These are phyloP conservation scores for Ceratocystis colombiana DNA, from an alignment of 2,329 filamentous ascomycete species.

Conservation along the genomic window DNA sequence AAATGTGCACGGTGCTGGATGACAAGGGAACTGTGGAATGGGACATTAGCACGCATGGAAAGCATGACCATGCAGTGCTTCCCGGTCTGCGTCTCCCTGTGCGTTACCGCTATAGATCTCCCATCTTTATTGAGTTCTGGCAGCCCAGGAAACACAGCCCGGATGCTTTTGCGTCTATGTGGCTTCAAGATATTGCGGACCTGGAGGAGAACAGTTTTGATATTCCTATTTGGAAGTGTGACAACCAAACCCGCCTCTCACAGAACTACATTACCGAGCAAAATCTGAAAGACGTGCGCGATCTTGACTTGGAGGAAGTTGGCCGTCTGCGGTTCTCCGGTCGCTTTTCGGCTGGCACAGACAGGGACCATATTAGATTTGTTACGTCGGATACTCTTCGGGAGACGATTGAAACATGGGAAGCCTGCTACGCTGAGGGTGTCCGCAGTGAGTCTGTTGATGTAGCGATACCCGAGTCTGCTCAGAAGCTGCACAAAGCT, in stretches of 20 bases:
- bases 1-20: slow-evolving; percentile 15
- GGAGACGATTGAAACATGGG: slow-evolving; percentile 91
- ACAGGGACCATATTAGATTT: slow-evolving; percentile 73
- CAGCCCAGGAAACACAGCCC: slow-evolving; percentile 56
- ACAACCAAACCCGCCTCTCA: slow-evolving; percentile 62
- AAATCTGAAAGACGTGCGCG: slow-evolving; percentile 59
- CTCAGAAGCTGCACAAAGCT: slow-evolving; percentile 69
- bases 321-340: slow-evolving; percentile 72
- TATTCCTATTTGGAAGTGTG: slow-evolving; percentile 82
- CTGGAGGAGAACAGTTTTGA: slow-evolving; percentile 67
- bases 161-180: slow-evolving; percentile 68
- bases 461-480: slow-evolving; percentile 59
- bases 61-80: slow-evolving; percentile 29
- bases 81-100: slow-evolving; percentile 64
- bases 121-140: slow-evolving; percentile 80
- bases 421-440: slow-evolving; percentile 80
- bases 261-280: slow-evolving; percentile 87
- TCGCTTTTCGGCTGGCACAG: slow-evolving; percentile 81
- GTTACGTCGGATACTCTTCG: slow-evolving; percentile 78
- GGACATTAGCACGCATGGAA: slow-evolving; percentile 39
- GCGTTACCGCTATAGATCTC: slow-evolving; percentile 79
- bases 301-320: slow-evolving; percentile 66
- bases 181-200: slow-evolving; percentile 77
- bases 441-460: slow-evolving; percentile 62
- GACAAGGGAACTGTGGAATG: slow-evolving; percentile 34